Evolutionary conservation across 306 rosid species (phyloP), one percentile per base, ranked within the genome.

Genomic region (Castanopsis chinensis): DNA sequence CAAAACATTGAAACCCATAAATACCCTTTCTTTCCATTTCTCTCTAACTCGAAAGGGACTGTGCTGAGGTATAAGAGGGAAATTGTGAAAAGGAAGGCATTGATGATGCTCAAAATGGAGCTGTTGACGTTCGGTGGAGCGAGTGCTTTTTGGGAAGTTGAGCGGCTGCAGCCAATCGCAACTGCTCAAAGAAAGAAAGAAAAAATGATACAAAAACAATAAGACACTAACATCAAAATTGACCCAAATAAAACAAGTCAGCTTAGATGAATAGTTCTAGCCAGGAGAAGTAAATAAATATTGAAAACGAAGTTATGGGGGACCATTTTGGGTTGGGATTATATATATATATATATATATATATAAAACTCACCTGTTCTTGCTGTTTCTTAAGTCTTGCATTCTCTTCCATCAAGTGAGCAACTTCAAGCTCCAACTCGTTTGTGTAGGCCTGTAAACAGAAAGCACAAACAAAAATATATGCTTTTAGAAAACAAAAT

Each of bases 391-490:
- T 90, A 28, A 95, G 93, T 6, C 76, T 93, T 37, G 88, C 91
- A 79, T 93, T 93, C 72, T 93, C 98, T 77, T 87, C 91, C 73
- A 15, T 30, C 80, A 95, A 89, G 15, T 33, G 74, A 1, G 79
- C 59, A 57, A 91, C 92, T 87, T 84, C 85, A 4, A 78, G 86
- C 87, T 95, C 92, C 81, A 95, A 76, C 76, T 93, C 99, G 21
- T 76, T 90, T 1, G 94, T 91, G 73, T 95, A 93, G 33, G 99
- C 99, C 99, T 95, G 97, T 19, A 76, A 14, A 30, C 15, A 69
- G 45, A 2, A 54, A 1, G 11, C 18, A 49, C 3, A 11, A 1
- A 33, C 14, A 15, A 2, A 19, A 8, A 6, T 21, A 52, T 4
- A 30, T 30, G 20, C 18, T 13, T 41, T 19, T 3, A 49, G 54